A percentile compares a stretch with the other conserved stretches of the same genome.
These are phyloP conservation scores for Scheffersomyces spartinae DNA, from an alignment of 805 yeast genomes.

Conservation along the genomic window DNA sequence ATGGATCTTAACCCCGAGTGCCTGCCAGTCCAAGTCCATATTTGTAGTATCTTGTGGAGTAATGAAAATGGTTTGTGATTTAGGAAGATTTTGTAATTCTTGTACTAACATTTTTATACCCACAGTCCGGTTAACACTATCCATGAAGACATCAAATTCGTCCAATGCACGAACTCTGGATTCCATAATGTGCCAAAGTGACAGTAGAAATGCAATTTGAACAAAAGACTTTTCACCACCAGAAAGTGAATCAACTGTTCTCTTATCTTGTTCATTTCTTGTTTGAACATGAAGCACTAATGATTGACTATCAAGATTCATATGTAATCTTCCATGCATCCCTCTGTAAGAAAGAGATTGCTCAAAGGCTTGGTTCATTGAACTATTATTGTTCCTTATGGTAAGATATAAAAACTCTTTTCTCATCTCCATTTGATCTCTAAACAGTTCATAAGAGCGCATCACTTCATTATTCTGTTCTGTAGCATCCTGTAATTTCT, in stretches of 20 bases:
- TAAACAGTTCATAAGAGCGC: no score
- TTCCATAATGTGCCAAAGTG: conserved; percentile 91
- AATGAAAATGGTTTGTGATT: conserved; percentile 80
- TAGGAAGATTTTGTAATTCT: conserved; percentile 50
- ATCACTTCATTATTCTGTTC: conserved; percentile 23
- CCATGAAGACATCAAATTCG: conserved; percentile 98
- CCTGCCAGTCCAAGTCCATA: conserved; percentile 46
- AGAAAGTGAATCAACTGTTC: conserved; percentile 74
- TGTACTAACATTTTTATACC: conserved; percentile 66
- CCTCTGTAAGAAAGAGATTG: conserved; percentile 53
- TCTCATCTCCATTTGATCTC: no score
- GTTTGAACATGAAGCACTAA: conserved; percentile 53
- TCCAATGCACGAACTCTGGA: conserved; percentile 83
- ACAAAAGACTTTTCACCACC: conserved; percentile 97
- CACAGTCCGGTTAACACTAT: conserved; percentile 73
- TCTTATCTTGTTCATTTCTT: conserved; percentile 40
- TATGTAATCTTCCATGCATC: conserved; percentile 59
- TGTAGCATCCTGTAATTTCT: conserved; percentile 30
- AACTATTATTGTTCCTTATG: no score
- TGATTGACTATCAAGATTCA: conserved; percentile 42
- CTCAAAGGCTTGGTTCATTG: conserved; percentile 43
- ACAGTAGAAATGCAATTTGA: conserved; percentile 75
- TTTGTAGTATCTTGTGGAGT: conserved; percentile 86
- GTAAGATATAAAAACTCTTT: no score
- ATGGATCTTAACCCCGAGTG: conserved; percentile 49